Evolutionary conservation across 1,284 basidiomycete species (phyloP), one percentile per base, ranked within the genome.

Genomic region (Austroboletus niveus): DNA sequence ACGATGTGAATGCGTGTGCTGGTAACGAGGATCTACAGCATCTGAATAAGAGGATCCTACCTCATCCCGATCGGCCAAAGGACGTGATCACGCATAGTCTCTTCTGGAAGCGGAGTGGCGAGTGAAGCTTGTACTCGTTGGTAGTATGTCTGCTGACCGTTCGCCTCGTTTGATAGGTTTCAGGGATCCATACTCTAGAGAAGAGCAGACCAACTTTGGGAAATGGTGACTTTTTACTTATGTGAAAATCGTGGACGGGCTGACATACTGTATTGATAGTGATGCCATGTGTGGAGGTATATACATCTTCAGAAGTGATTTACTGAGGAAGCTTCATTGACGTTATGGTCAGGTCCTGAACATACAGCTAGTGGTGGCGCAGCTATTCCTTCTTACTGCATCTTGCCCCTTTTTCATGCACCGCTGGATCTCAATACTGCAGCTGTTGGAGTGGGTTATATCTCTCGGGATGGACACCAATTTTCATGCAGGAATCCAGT

Each of bases 41-140:
- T 53, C 70, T 81, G 31, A 52, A 32, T 0, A 61, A 60, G n/a
- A 68, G 60, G 17, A 65, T 84, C 51, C 60, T 66, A 0, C 81
- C 84, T 0, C 56, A 77, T 36, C 76, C 78, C 0, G 60, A 73
- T 14, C 64, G 64, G 15, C 42, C 73, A 0, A 85, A 85, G 54
- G 84, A 85, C 52, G 73, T 70, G 55, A 67, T 85, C 31, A 77
- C 77, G 4, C 83, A 85, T 57, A 65, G 62, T 12, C 57, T 84
- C n/a, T 75, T 75, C 55, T 85, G 84, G 83, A 72, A 74, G 53
- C 72, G 83, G 27, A 72, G 72, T 48, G 82, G 82, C 80, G 49
- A 34, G 56, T 31, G 6, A 8, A 1, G 1, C 15, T 35, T 40
- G 15, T 4, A 6, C 15, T 4, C 17, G 22, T 11, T 24, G 14